Evolutionary conservation across 2,329 filamentous ascomycete species (phyloP).

Genomic region (Endothia cerciana): DNA sequence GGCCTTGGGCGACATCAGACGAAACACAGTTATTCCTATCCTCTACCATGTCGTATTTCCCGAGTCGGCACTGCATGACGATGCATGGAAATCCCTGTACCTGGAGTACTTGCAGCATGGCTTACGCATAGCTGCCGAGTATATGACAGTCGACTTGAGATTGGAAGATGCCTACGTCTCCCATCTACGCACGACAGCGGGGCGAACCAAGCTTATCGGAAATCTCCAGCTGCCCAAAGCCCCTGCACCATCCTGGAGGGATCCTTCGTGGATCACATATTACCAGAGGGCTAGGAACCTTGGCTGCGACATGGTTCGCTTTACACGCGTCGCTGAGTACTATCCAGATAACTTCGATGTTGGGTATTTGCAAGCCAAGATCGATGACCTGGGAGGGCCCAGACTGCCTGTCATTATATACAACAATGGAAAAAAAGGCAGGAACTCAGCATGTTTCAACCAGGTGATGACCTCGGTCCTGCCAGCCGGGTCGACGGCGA

Average conservation of each 20-base stretch:
- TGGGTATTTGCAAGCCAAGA: conserved; percentile 55
- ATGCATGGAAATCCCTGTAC: conserved; percentile 45
- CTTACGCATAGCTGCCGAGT: conserved; percentile 65
- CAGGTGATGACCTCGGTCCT: conserved; percentile 65
- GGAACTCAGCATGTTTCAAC: conserved; percentile 70
- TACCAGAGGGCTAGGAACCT: conserved; percentile 62
- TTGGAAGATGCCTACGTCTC: conserved; percentile 55
- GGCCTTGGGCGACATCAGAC: conserved; percentile 62
- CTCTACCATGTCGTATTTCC: conserved; percentile 55
- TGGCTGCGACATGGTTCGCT: conserved; percentile 65
- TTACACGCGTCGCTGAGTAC: conserved; percentile 59
- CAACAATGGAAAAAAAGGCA: conserved; percentile 66
- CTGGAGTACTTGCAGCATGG: conserved; percentile 62
- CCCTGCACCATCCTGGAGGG: conserved; percentile 57
- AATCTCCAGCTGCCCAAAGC: conserved; percentile 49
- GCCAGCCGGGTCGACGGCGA: conserved; percentile 40
- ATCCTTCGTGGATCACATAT: conserved; percentile 56
- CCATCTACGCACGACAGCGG: conserved; percentile 54
- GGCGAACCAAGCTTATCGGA: conserved; percentile 65
- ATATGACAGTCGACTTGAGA: conserved; percentile 63
- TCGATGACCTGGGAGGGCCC: conserved; percentile 47
- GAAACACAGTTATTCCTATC: conserved; percentile 64
- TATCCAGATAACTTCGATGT: conserved; percentile 68
- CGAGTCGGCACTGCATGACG: conserved; percentile 32
- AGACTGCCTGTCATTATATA: conserved; percentile 63